Base-by-base conservation (phyloP, 192 early-diverging fungal genomes). In the Coemansia sp. region DNA sequence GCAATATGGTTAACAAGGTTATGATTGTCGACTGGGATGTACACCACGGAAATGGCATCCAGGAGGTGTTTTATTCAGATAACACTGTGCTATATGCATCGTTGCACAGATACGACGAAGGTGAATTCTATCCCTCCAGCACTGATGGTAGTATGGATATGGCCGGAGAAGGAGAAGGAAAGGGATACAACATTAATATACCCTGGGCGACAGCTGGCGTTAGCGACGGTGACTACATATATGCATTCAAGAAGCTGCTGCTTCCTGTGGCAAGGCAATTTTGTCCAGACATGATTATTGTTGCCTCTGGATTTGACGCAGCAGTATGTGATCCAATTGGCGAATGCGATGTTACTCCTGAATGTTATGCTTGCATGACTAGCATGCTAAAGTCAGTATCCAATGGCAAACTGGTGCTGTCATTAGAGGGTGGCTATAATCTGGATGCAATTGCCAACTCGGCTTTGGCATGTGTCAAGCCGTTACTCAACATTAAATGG, bases 1-100 rank as follows among this genome's bases (percentile, higher is more conserved):
- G 78, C 8, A 64, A 79, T n/a, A 68, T 77, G 19, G 74, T 81
- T 11, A 59, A 82, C 34, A 79, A 82, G 51, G 82, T 97, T 8
- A 68, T 98, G 70, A 89, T 98, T 21, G 65, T 98, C 12, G 95
- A 98, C 64, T 98, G 95, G 94, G 95, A 97, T 66, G 81, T 96
- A 17, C 95, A 97, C 71, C 94, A 96, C 64, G 95, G 94, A 6
- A 97, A 97, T 67, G 95, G 95, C 3, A 96, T 90, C 28, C 94
- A 97, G 52, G 84, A 89, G 4, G 79, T 83, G 1, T 97, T 97
- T 59, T 87, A 87, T 68, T 60, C 83, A 2, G 88, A 95, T 59
- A 84, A 87, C 5, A 77, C 87, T 63, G 91, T 96, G 1, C 78
- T 96, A 11, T 95, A 93, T 60, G 82, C 92, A 44, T 94, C 92